These are phyloP conservation scores for Trichophyton benhamiae DNA, from an alignment of 2,329 filamentous ascomycete species.

Conservation along the genomic window DNA sequence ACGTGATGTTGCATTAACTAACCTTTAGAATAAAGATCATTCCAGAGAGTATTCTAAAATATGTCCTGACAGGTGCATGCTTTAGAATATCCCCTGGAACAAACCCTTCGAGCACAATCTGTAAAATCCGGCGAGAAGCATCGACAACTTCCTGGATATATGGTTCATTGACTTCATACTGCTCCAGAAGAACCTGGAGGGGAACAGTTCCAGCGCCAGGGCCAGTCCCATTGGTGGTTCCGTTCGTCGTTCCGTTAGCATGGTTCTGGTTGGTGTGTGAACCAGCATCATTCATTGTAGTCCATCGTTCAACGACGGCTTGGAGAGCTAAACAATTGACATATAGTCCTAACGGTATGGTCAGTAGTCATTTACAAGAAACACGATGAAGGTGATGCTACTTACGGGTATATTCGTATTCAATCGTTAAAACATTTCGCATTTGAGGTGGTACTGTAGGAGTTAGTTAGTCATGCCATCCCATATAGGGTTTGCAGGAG, in stretches of 20 bases:
- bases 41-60: constrained; percentile 52
- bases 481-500: neutral
- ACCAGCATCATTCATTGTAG: constrained; percentile 45
- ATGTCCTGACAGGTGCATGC: constrained; percentile 51
- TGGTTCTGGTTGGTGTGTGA: constrained; percentile 19
- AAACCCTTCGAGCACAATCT: constrained; percentile 46
- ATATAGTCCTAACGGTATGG: constrained; percentile 46
- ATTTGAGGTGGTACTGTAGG: constrained; percentile 43
- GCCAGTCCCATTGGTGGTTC: constrained; percentile 6
- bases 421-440: constrained; percentile 72
- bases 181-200: constrained; percentile 31
- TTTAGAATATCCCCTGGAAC: constrained; percentile 47
- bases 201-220: constrained; percentile 20
- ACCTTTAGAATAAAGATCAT: constrained; percentile 54
- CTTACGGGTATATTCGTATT: constrained; percentile 83
- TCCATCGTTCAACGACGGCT: constrained; percentile 86
- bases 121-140: constrained; percentile 48
- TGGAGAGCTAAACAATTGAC: constrained; percentile 89
- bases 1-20: constrained; percentile 10
- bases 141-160: constrained; percentile 53
- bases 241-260: constrained; percentile 10
- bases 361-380: constrained; percentile 4
- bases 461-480: neutral
- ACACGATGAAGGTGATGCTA: constrained; percentile 5
- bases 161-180: constrained; percentile 46